Evolutionary conservation across 352 stramenopile species (phyloP).

Genomic region (Phytopythium vexans): DNA sequence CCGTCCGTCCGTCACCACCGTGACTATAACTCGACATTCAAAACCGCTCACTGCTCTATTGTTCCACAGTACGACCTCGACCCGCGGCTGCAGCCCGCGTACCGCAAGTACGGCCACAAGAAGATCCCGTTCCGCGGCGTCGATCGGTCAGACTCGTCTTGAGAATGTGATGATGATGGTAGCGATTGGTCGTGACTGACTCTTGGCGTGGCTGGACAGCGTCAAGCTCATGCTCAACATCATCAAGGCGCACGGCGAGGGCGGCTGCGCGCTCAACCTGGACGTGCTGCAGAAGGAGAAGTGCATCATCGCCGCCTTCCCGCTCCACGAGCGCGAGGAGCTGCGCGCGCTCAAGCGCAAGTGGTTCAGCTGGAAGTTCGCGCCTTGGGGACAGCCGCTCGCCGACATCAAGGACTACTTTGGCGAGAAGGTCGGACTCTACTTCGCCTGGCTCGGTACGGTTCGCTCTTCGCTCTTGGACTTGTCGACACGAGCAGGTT

Average conservation of each 20-base stretch:
- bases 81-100: conserved; percentile 48
- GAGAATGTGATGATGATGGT: too few relatives aligned
- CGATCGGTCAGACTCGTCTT: conserved; percentile 34
- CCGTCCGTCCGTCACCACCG: conserved; percentile 16
- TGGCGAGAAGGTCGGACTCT: conserved; percentile 93
- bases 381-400: conserved; percentile 59
- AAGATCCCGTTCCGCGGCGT: conserved; percentile 71
- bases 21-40: not conserved
- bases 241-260: conserved; percentile 53
- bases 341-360: conserved; percentile 40
- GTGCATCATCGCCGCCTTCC: conserved; percentile 60
- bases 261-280: conserved; percentile 56
- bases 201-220: conserved; percentile 7
- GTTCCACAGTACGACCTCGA: conserved; percentile 54
- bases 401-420: conserved; percentile 78
- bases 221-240: conserved; percentile 78
- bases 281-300: conserved; percentile 45
- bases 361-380: conserved; percentile 65
- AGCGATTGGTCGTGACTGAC: too few relatives aligned
- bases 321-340: conserved; percentile 54
- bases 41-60: not conserved
- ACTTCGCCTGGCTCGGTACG: conserved; percentile 95
- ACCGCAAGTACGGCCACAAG: conserved; percentile 69
- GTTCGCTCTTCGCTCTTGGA: not conserved
- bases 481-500: not conserved